Percentiles rank a stretch among this genome's conserved stretches.
Conservation (phyloP, 352 stramenopile genomes). For the Pythium folliculosum region DNA sequence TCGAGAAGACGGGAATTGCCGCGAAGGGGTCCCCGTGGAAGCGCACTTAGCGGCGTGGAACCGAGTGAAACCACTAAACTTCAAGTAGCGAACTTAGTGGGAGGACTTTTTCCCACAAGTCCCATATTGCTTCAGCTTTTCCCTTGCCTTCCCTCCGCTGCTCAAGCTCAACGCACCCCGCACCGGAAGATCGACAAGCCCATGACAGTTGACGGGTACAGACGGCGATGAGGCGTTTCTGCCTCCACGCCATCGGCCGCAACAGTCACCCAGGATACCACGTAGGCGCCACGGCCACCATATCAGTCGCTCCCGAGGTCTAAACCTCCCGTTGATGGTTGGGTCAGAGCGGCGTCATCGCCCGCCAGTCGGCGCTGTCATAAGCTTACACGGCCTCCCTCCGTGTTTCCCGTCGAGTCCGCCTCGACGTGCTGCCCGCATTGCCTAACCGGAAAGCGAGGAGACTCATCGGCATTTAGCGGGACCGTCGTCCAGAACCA, state of each 20-base stretch:
- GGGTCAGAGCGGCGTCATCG: background rate
- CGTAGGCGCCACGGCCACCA: too few species aligned
- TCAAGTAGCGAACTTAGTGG: conserved; percentile 23
- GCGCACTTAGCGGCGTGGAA: conserved; percentile 16
- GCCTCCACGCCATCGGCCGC: too few species aligned
- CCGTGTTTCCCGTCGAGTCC: conserved; percentile 13
- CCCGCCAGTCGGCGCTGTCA: background rate
- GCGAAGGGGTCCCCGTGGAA: conserved; percentile 4
- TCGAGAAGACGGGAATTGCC: conserved; percentile 18
- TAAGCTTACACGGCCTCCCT: background rate
- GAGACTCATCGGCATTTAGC: background rate
- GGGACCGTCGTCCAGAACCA: background rate
- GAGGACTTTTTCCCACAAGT: background rate
- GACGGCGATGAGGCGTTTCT: too few species aligned
- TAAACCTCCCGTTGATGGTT: too few species aligned
- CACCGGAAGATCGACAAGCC: too few species aligned
- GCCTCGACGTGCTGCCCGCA: conserved; percentile 4
- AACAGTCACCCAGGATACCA: too few species aligned
- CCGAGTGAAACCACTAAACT: conserved; percentile 19
- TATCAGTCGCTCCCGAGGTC: too few species aligned
- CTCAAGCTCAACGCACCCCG: too few species aligned
- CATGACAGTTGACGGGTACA: too few species aligned
- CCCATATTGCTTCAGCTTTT: background rate
- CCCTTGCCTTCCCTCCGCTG: background rate
- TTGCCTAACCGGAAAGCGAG: background rate